Evolutionary conservation across 139 green algal genomes (phyloP), one percentile per base, ranked within the genome.

Genomic region (Penium margaritaceum): DNA sequence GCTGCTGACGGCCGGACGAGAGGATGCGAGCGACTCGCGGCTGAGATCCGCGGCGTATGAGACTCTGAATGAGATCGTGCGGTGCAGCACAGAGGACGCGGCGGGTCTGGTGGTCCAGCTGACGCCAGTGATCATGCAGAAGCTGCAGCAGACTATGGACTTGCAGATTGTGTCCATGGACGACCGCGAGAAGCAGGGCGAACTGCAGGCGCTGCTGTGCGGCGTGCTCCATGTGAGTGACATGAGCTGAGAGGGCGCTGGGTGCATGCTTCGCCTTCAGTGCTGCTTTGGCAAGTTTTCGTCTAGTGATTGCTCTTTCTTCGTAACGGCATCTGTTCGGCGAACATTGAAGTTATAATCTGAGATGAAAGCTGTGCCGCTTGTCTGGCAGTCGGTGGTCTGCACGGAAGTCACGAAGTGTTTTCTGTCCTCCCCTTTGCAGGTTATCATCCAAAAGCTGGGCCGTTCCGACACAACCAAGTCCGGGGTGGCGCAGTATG

Each of bases 51-150:
- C 88, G 37, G 88, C 90, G 0, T 98, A 94, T 78, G 94, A 98
- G 84, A 88, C 90, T 6, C 90, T 98, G 72, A 98, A 98, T 72
- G 92, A 97, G 73, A 83, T 96, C 39, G 89, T 98, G 70, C 81
- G 87, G 15, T 68, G 58, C 62, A 70, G 58, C 43, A 84, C 85
- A 0, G 67, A 77, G 24, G 93, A 97, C 82, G 91, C 86, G 3
- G 57, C 89, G 58, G 82, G 88, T 29, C 79, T 90, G 55, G 84
- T 96, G 43, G 80, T 73, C 9, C 89, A 93, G 76, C 84, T 97
- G 29, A 87, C 92, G 32, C 89, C 88, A 14, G 74, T 93, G 30
- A 84, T 92, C 41, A 75, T 94, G 65, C 44, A 84, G 46, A 92
- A 92, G 78, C 84, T 96, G 33, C 29, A 44, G 12, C 62, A 72